These are phyloP conservation scores for Symbiodinium pilosum DNA, from an alignment of 73 alveolate species.

Conservation along the genomic window DNA sequence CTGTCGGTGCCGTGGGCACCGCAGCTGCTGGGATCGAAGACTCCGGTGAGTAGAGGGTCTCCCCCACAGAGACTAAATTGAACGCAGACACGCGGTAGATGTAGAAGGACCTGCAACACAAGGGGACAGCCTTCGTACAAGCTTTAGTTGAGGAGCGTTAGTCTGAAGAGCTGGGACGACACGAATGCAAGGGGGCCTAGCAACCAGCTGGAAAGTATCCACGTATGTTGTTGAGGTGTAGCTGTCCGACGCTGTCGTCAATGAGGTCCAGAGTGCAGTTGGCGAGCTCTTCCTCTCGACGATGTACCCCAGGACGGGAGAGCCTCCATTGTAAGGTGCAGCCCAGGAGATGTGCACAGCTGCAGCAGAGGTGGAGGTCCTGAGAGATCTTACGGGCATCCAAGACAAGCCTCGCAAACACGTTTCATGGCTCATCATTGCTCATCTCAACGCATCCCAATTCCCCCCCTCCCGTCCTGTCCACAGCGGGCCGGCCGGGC, in stretches of 20 bases:
- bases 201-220: not conserved
- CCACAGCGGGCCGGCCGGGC: slow-evolving; percentile 79
- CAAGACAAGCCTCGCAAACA: not conserved
- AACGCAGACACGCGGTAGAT: slow-evolving; percentile 87
- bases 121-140: too few relatives aligned
- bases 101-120: slow-evolving; percentile 25
- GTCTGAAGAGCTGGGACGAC: too few relatives aligned
- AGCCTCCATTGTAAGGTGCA: slow-evolving; percentile 85
- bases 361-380: slow-evolving; percentile 52
- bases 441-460: not conserved
- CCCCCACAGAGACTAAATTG: slow-evolving; percentile 65
- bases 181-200: not conserved
- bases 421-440: not conserved
- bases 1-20: slow-evolving; percentile 77
- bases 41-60: slow-evolving; percentile 61
- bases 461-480: slow-evolving; percentile 16
- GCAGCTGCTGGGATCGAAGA: slow-evolving; percentile 78
- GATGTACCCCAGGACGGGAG: slow-evolving; percentile 91
- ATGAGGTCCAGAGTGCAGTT: slow-evolving; percentile 24
- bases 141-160: too few relatives aligned
- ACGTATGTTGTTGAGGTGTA: slow-evolving; percentile 62
- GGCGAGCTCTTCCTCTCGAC: slow-evolving; percentile 78
- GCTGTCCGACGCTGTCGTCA: slow-evolving; percentile 32
- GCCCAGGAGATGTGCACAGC: slow-evolving; percentile 82
- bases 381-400: not conserved